A percentile compares a stretch with the other conserved stretches of the same genome.
Evolutionary conservation across 768 basidiomycete species (phyloP).

Genomic region (Lactarius evosmus): DNA sequence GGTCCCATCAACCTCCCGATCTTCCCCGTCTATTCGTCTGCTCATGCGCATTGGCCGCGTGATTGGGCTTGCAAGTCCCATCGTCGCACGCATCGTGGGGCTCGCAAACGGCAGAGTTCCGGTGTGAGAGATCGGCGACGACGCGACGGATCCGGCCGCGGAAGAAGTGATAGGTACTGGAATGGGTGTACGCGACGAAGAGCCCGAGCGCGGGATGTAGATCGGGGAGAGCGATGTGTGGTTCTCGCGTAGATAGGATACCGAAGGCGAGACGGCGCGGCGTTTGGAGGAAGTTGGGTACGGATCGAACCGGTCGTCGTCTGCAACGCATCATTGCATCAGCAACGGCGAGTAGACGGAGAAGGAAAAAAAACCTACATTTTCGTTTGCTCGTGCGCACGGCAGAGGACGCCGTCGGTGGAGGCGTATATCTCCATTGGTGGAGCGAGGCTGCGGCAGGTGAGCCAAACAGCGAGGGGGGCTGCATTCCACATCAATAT

Average conservation of each 20-base stretch:
- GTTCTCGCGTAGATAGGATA: slow-evolving; percentile 62
- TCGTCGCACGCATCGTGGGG: slow-evolving; percentile 67
- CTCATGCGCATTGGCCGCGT: slow-evolving; percentile 61
- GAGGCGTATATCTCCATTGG: slow-evolving; percentile 81
- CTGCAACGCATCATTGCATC: slow-evolving; percentile 38
- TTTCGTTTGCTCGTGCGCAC: slow-evolving; percentile 81
- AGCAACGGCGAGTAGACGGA: slow-evolving; percentile 4
- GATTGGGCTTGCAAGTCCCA: slow-evolving; percentile 74
- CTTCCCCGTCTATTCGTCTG: slow-evolving; percentile 51
- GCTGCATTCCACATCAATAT: slow-evolving; percentile 44
- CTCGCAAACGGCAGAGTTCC: slow-evolving; percentile 50
- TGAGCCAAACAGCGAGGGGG: slow-evolving; percentile 56
- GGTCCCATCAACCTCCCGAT: slow-evolving; percentile 72
- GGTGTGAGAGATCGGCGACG: slow-evolving; percentile 63
- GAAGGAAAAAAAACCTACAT: slow-evolving; percentile 43
- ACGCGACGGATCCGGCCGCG: slow-evolving; percentile 59
- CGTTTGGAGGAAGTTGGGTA: slow-evolving; percentile 76
- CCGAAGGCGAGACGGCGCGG: slow-evolving; percentile 78
- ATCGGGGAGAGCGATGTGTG: slow-evolving; percentile 48
- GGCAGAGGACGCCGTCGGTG: slow-evolving; percentile 63
- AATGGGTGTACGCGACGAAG: slow-evolving; percentile 44
- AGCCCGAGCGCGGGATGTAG: slow-evolving; percentile 47
- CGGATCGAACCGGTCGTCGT: slow-evolving; percentile 83
- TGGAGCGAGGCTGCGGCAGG: slow-evolving; percentile 46
- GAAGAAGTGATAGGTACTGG: slow-evolving; percentile 65